A percentile compares a stretch with the other conserved stretches of the same genome.
Evolutionary conservation across 768 basidiomycete genomes (phyloP).

Genomic region (Kwoniella shandongensis): DNA sequence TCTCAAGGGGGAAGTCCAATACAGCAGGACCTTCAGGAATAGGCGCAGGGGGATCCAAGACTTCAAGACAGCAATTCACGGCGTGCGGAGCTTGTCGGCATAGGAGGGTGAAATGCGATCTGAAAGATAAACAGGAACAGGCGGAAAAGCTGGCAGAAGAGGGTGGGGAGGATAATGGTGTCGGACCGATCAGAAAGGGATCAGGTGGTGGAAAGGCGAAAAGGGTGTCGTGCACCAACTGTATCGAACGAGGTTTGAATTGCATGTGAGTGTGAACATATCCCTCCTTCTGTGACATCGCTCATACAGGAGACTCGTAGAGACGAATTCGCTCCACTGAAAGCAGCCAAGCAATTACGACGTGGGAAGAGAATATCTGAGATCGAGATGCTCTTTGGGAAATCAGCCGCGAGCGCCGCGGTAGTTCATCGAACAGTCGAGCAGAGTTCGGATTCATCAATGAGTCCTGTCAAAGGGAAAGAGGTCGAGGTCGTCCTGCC

Average conservation of each 20-base stretch:
- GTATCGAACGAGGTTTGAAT: constrained; percentile 80
- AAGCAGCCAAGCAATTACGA: constrained; percentile 76
- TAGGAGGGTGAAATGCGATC: constrained; percentile 90
- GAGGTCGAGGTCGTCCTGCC: constrained; percentile 60
- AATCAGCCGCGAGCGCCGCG: constrained; percentile 25
- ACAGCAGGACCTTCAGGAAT: neutral
- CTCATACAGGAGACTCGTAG: constrained; percentile 55
- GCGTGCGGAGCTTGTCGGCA: constrained; percentile 91
- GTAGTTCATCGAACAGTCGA: constrained; percentile 11
- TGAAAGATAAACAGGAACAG: constrained; percentile 72
- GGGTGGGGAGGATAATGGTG: constrained; percentile 19
- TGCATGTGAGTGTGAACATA: constrained; percentile 72
- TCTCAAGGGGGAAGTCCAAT: neutral
- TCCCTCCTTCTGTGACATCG: constrained; percentile 1
- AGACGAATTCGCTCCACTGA: constrained; percentile 87
- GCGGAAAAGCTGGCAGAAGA: constrained; percentile 54
- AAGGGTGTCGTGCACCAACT: constrained; percentile 76
- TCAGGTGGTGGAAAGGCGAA: constrained; percentile 22
- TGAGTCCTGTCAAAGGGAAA: constrained; percentile 12
- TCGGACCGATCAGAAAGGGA: constrained; percentile 22
- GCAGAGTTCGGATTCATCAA: constrained; percentile 3
- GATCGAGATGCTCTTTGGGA: constrained; percentile 45
- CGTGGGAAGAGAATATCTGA: constrained; percentile 48
- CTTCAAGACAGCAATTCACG: constrained; percentile 79
- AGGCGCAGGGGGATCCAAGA: constrained; percentile 57